Evolutionary conservation across 208 protist species (phyloP).

Genomic region (Trypanosoma conorhini): DNA sequence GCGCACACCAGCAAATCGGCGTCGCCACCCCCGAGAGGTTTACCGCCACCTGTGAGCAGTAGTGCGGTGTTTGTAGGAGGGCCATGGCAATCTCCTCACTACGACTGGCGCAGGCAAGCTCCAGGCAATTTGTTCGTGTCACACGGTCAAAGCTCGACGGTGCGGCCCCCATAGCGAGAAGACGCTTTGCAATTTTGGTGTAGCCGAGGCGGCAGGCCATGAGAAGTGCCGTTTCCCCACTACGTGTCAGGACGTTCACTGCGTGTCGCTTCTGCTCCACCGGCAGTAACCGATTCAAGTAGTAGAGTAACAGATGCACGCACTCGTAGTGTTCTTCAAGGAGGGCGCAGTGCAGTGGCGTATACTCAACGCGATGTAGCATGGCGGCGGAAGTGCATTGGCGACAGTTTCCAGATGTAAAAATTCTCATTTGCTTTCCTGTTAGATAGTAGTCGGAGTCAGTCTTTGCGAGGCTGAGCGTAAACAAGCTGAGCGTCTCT

Average conservation of each 20-base stretch:
- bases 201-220: conserved; percentile 65
- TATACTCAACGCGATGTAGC: conserved; percentile 51
- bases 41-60: conserved; percentile 48
- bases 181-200: conserved; percentile 46
- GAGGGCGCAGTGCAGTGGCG: conserved; percentile 65
- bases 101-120: conserved; percentile 73
- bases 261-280: conserved; percentile 34
- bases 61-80: conserved; percentile 47
- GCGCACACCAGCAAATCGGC: conserved; percentile 77
- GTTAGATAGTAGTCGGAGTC: background rate
- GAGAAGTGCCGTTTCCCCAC: conserved; percentile 69
- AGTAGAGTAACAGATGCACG: conserved; percentile 35
- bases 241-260: conserved; percentile 60
- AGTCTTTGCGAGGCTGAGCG: conserved; percentile 20
- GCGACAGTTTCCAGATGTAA: conserved; percentile 2
- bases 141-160: conserved; percentile 67
- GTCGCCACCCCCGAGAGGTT: conserved; percentile 77
- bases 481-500: conserved; percentile 66
- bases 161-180: conserved; percentile 65
- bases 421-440: conserved; percentile 3
- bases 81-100: conserved; percentile 55
- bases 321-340: conserved; percentile 50
- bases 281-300: conserved; percentile 13
- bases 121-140: conserved; percentile 60
- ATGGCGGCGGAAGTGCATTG: conserved; percentile 2